Percentiles rank a stretch among this genome's conserved stretches.
Evolutionary conservation across 352 stramenopile species (phyloP).

Genomic region (Phytophthora agathidicida): DNA sequence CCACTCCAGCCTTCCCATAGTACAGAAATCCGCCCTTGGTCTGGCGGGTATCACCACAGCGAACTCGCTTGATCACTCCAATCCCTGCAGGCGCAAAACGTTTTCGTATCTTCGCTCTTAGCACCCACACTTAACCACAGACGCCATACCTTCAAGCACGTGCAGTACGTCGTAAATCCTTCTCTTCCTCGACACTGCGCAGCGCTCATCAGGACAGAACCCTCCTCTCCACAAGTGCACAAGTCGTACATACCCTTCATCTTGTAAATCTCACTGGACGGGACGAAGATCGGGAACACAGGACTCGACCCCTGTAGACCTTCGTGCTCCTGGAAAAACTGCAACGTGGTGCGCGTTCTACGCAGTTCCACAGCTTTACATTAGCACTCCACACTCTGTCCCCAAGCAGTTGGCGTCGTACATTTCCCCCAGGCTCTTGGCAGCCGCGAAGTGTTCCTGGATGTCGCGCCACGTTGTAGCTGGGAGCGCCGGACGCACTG

Average conservation of each 20-base stretch:
- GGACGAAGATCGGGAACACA: constrained; percentile 54
- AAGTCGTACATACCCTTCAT: constrained; percentile 63
- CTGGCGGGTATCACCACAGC: constrained; percentile 33
- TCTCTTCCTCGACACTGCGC: constrained; percentile 65
- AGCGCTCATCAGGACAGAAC: constrained; percentile 13
- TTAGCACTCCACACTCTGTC: neutral
- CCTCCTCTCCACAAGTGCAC: neutral
- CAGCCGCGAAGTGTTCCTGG: constrained; percentile 40
- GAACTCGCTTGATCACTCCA: constrained; percentile 62
- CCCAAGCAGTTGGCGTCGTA: constrained; percentile 19
- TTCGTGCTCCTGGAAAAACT: constrained; percentile 76
- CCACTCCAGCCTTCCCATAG: constrained; percentile 48
- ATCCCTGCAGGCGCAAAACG: constrained; percentile 41
- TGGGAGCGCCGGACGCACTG: constrained; percentile 16
- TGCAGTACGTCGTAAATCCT: constrained; percentile 82
- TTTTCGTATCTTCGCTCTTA: constrained; percentile 4
- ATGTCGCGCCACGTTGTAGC: constrained; percentile 39
- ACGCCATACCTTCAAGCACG: constrained; percentile 70
- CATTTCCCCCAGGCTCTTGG: constrained; percentile 62
- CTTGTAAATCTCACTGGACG: constrained; percentile 65
- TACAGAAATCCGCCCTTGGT: constrained; percentile 65
- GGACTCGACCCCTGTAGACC: constrained; percentile 22
- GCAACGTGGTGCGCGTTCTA: constrained; percentile 57
- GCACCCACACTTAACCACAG: neutral
- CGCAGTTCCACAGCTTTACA: neutral